phyloP scores from a whole-genome alignment of 208 protist genomes.

The Acanthamoeba healyi region DNA sequence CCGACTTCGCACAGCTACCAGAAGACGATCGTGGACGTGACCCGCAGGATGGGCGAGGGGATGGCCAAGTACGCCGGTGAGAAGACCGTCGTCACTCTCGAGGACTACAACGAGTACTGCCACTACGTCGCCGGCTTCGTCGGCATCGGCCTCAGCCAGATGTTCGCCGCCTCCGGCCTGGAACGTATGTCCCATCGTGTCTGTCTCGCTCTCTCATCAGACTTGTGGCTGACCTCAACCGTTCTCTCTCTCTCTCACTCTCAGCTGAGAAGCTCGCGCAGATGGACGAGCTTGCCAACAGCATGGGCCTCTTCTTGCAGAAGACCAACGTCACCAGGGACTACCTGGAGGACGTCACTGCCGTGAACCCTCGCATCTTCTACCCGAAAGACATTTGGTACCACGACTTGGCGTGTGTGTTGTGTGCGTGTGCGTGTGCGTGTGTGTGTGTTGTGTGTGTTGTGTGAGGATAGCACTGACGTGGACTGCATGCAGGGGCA shows the following conservation, averaged over 20 bases:
- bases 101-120: constrained; percentile 97
- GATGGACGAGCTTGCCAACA: constrained; percentile 91
- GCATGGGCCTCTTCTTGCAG: constrained; percentile 98
- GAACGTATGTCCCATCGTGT: constrained; percentile 82
- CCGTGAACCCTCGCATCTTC: constrained; percentile 94
- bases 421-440: no score
- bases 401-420: neutral
- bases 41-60: constrained; percentile 94
- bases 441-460: no score
- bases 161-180: constrained; percentile 93
- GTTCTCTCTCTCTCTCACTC: no score
- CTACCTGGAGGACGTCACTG: constrained; percentile 96
- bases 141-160: constrained; percentile 95
- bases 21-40: constrained; percentile 95
- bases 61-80: constrained; percentile 94
- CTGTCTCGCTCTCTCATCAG: neutral
- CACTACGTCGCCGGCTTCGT: constrained; percentile 98
- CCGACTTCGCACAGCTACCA: constrained; percentile 87
- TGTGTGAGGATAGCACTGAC: neutral
- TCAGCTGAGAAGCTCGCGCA: constrained; percentile 83
- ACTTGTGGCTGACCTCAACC: no score
- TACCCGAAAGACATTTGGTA: constrained; percentile 95
- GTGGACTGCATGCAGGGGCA: constrained; percentile 74
- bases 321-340: constrained; percentile 99
- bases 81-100: constrained; percentile 91